A percentile compares a stretch with the other conserved stretches of the same genome.
phyloP scores from a whole-genome alignment of 2,329 filamentous ascomycete genomes.

The Nemania abortiva region DNA sequence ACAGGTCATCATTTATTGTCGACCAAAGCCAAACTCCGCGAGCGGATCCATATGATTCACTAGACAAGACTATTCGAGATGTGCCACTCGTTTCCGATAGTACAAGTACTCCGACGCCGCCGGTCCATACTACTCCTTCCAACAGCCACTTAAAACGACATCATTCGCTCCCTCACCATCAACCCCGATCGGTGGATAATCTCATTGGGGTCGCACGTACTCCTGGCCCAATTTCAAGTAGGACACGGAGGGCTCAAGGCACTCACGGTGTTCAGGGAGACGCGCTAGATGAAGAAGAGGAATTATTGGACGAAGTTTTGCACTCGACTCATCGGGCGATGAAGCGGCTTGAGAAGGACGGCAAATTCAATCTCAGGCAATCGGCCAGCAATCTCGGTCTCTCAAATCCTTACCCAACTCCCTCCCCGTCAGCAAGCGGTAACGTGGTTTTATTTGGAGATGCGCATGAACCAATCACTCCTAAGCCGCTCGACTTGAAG shows the following conservation, averaged over 20 bases:
- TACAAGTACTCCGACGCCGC: constrained; percentile 62
- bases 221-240: constrained; percentile 76
- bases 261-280: constrained; percentile 86
- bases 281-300: constrained; percentile 95
- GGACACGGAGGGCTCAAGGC: constrained; percentile 83
- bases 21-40: constrained; percentile 68
- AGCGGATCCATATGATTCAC: constrained; percentile 69
- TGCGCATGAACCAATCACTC: constrained; percentile 69
- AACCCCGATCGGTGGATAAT: constrained; percentile 73
- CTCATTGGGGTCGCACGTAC: constrained; percentile 66
- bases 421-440: constrained; percentile 84
- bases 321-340: constrained; percentile 81
- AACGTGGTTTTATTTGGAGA: constrained; percentile 81
- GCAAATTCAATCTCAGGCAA: constrained; percentile 66
- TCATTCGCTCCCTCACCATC: constrained; percentile 73
- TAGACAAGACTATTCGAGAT: constrained; percentile 69
- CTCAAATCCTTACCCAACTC: constrained; percentile 73
- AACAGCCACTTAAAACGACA: constrained; percentile 71
- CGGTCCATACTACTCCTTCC: constrained; percentile 64
- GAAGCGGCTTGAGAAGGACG: constrained; percentile 73
- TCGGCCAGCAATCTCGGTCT: constrained; percentile 73
- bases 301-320: constrained; percentile 90
- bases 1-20: constrained; percentile 84
- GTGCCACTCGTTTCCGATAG: constrained; percentile 64
- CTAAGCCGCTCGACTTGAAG: constrained; percentile 78